phyloP scores from a whole-genome alignment of 2,329 filamentous ascomycete species.

The Aspergillus pseudotamarii region DNA sequence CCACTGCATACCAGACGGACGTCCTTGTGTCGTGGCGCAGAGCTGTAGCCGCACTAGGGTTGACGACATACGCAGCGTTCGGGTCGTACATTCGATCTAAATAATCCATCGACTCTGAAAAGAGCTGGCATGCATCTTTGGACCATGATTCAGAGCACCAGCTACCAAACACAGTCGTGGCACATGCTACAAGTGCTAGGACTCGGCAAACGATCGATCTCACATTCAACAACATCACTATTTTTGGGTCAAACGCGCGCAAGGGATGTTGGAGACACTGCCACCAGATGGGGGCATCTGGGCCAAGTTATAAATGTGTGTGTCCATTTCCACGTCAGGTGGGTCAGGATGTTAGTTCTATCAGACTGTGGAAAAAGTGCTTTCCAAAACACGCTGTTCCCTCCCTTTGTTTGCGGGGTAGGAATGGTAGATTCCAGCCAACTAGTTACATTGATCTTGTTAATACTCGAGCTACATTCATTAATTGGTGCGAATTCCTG shows the following conservation, averaged over 20 bases:
- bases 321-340: too few relatives aligned
- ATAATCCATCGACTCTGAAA: slow-evolving; percentile 54
- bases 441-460: neutral
- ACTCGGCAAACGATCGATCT: neutral
- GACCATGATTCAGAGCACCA: neutral
- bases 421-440: too few relatives aligned
- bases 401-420: too few relatives aligned
- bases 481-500: neutral
- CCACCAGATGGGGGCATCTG: neutral
- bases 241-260: neutral
- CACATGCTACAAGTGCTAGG: neutral
- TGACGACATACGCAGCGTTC: slow-evolving; percentile 52
- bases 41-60: slow-evolving; percentile 19
- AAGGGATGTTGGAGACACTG: neutral
- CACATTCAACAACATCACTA: neutral
- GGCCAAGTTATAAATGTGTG: too few relatives aligned
- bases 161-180: neutral
- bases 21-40: slow-evolving; percentile 57
- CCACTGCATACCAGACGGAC: slow-evolving; percentile 62
- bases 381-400: too few relatives aligned
- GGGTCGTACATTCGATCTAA: slow-evolving; percentile 57
- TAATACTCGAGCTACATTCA: neutral
- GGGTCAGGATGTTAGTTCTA: too few relatives aligned
- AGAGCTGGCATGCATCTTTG: slow-evolving; percentile 41
- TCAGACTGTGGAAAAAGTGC: too few relatives aligned